These are phyloP conservation scores for Phragmites australis DNA, from an alignment of 176 grass and related monocot species.

Conservation along the genomic window DNA sequence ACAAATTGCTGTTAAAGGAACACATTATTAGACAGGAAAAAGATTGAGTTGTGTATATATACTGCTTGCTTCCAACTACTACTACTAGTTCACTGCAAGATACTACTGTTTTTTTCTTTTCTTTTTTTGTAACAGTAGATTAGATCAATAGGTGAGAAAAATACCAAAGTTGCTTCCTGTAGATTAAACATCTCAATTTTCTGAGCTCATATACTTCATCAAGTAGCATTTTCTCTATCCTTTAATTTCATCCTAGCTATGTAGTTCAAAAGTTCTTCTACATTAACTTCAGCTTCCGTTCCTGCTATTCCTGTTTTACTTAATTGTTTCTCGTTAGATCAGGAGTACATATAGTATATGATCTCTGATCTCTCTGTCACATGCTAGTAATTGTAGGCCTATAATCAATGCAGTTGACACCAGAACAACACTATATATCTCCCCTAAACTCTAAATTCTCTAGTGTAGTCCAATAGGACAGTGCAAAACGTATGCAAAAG, in stretches of 20 bases:
- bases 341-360: not conserved
- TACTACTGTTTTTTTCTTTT: slow-evolving; percentile 1
- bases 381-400: not conserved
- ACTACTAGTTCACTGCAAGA: not conserved
- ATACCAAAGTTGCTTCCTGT: not conserved
- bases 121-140: not conserved
- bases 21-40: not conserved
- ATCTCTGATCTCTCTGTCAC: slow-evolving; percentile 6
- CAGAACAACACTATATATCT: not conserved
- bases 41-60: not conserved
- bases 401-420: not conserved
- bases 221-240: not conserved
- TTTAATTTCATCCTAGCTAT: slow-evolving; percentile 24
- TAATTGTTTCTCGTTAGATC: not conserved
- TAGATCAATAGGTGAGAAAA: slow-evolving; percentile 19
- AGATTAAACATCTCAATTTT: not conserved
- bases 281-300: not conserved
- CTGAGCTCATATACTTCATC: slow-evolving; percentile 14
- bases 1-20: slow-evolving; percentile 19
- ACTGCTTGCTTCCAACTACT: slow-evolving; percentile 17
- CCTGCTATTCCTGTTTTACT: not conserved
- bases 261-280: not conserved
- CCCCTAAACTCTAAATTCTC: not conserved
- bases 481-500: not conserved
- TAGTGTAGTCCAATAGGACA: not conserved